Evolutionary conservation across 208 protist genomes (phyloP), one percentile per base, ranked within the genome.

Genomic region (Herpetomonas tarakana): DNA sequence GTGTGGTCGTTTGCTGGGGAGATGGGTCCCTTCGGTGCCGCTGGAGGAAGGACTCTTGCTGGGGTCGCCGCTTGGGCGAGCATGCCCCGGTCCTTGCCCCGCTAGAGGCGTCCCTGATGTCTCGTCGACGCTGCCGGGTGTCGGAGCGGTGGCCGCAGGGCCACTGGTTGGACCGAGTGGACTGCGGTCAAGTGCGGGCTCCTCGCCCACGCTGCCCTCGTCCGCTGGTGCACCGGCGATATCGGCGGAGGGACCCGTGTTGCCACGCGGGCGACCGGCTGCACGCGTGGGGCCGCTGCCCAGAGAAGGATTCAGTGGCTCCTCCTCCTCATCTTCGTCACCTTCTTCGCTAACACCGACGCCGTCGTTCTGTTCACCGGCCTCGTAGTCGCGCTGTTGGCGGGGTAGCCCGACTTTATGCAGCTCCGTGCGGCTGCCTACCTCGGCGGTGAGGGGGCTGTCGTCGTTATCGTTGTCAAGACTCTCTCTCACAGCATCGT

Each of bases 211-310:
- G n/a, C n/a, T n/a, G n/a, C n/a, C n/a, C n/a, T n/a, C n/a, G n/a
- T n/a, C n/a, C n/a, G n/a, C n/a, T n/a, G n/a, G n/a, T n/a, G n/a
- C n/a, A n/a, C n/a, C n/a, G n/a, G n/a, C n/a, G n/a, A n/a, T n/a
- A n/a, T n/a, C n/a, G n/a, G n/a, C n/a, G n/a, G n/a, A n/a, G 6
- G 58, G 58, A 0, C 45, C 25, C 2, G 12, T 28, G 29, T 1
- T 29, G 14, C 27, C 6, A 12, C 47, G 49, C 3, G 50, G 62
- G 0, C 47, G 63, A 0, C 63, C 63, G 1, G 22, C 25, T 0
- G 63, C 52, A 12, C 63, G 63, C 52, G 29, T 52, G 11, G 65
- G 56, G n/a, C 65, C 65, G 51, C 44, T 52, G 21, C 50, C 18
- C 18, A 35, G 30, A 0, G 47, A 19, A 24, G 28, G 18, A 19